These are phyloP conservation scores for Glomus cerebriforme DNA, from an alignment of 192 early-diverging fungal genomes.

Conservation along the genomic window DNA sequence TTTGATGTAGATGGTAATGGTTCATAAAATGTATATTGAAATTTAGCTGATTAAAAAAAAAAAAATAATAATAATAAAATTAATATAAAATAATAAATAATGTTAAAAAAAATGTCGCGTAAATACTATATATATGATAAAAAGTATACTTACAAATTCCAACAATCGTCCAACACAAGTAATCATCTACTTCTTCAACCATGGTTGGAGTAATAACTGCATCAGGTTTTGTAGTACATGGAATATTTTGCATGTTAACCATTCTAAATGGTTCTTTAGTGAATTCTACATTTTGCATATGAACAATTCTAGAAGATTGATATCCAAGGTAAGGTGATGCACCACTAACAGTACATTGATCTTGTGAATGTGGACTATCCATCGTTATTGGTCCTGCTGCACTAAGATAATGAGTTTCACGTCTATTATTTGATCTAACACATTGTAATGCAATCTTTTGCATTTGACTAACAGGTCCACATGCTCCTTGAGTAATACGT, in stretches of 20 bases:
- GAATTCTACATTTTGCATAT: slow-evolving; percentile 29
- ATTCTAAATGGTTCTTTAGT: slow-evolving; percentile 37
- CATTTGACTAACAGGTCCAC: slow-evolving; percentile 81
- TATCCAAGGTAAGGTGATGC: slow-evolving; percentile 28
- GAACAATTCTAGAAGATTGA: slow-evolving; percentile 29
- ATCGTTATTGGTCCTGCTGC: slow-evolving; percentile 40
- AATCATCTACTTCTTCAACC: slow-evolving; percentile 65
- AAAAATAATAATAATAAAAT: neutral
- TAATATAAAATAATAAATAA: too few species aligned
- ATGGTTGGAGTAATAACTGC: neutral
- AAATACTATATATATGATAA: neutral
- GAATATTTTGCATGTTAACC: slow-evolving; percentile 27
- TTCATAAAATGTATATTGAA: slow-evolving; percentile 1
- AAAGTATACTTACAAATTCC: slow-evolving; percentile 65
- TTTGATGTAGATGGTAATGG: neutral
- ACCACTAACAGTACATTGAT: slow-evolving; percentile 22
- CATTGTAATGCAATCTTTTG: slow-evolving; percentile 76
- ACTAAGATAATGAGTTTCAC: slow-evolving; percentile 45
- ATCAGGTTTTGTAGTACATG: neutral
- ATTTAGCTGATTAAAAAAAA: neutral
- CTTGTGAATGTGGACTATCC: slow-evolving; percentile 26
- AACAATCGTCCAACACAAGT: slow-evolving; percentile 85
- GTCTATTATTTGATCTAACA: slow-evolving; percentile 33
- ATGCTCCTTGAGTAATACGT: slow-evolving; percentile 59
- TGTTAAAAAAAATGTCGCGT: too few species aligned